These are phyloP conservation scores for Dendrocalamus latiflorus DNA, from an alignment of 202 grass and related monocot genomes.

Conservation along the genomic window DNA sequence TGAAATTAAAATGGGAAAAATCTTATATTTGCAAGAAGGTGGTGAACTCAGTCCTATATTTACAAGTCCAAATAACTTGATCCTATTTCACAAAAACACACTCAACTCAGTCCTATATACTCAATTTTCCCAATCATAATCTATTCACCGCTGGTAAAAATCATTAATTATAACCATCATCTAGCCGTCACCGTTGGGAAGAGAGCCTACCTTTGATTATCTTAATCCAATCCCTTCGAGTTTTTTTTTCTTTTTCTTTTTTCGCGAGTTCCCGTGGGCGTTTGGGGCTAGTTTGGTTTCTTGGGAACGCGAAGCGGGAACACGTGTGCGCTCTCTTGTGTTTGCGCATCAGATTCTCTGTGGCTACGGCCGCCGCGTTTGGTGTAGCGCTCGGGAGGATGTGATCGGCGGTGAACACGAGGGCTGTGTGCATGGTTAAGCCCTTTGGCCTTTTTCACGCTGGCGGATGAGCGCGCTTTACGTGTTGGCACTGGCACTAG, in stretches of 20 bases:
- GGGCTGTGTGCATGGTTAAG: not conserved
- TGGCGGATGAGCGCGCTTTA: not conserved
- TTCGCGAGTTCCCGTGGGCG: conserved; percentile 7
- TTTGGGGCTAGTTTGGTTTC: not conserved
- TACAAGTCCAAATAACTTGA: too few relatives aligned
- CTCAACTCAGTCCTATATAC: too few relatives aligned
- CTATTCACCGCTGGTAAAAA: too few relatives aligned
- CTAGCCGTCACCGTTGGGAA: too few relatives aligned
- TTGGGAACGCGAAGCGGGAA: not conserved
- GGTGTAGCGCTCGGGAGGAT: not conserved
- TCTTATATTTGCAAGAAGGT: too few relatives aligned
- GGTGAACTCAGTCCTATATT: too few relatives aligned
- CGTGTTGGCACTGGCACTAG: not conserved
- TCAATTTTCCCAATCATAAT: too few relatives aligned
- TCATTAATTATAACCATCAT: too few relatives aligned
- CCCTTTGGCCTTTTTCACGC: not conserved
- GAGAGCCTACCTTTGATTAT: too few relatives aligned
- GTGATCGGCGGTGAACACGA: not conserved
- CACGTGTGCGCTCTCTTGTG: not conserved
- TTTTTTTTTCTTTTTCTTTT: not conserved
- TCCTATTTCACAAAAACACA: too few relatives aligned
- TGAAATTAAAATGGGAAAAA: too few relatives aligned
- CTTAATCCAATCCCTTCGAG: too few relatives aligned
- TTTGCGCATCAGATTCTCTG: not conserved
- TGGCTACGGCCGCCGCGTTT: not conserved